Evolutionary conservation across 2,329 filamentous ascomycete genomes (phyloP).

Genomic region (Talaromyces funiculosus): DNA sequence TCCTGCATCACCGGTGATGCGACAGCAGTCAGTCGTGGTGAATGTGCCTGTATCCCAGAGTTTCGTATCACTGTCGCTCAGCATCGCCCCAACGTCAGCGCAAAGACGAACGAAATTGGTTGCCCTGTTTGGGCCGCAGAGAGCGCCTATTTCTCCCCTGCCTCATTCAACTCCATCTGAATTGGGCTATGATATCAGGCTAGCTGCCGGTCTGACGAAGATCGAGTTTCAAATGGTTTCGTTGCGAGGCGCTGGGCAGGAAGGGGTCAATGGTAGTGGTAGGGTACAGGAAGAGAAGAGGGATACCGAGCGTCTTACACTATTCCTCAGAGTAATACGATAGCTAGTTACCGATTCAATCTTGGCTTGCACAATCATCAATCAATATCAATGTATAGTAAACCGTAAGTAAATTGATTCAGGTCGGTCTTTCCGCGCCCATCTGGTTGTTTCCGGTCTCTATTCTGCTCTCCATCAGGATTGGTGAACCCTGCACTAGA

Average conservation of each 20-base stretch:
- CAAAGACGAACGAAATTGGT: constrained; percentile 71
- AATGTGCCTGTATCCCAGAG: constrained; percentile 63
- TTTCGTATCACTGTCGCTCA: constrained; percentile 65
- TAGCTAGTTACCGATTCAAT: not conserved
- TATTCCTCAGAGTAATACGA: constrained; percentile 66
- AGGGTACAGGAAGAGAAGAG: constrained; percentile 54
- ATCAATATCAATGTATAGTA: not conserved
- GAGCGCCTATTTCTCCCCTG: constrained; percentile 54
- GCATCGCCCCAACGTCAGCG: constrained; percentile 58
- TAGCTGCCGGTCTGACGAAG: constrained; percentile 68
- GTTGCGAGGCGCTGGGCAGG: constrained; percentile 55
- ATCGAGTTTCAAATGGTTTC: constrained; percentile 75
- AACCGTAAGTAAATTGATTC: no score
- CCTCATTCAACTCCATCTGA: constrained; percentile 47
- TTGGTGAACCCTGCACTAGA: no score
- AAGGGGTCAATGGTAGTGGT: not conserved
- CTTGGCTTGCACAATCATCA: not conserved
- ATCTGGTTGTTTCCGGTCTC: no score
- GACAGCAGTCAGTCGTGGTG: constrained; percentile 67
- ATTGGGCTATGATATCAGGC: constrained; percentile 68
- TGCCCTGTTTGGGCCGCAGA: constrained; percentile 62
- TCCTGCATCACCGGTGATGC: constrained; percentile 58
- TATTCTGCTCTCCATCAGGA: no score
- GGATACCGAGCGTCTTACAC: constrained; percentile 62
- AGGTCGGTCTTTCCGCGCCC: no score